Percentiles rank a stretch among this genome's conserved stretches.
phyloP scores from a whole-genome alignment of 768 basidiomycete species.

The Lentinula lateritia region DNA sequence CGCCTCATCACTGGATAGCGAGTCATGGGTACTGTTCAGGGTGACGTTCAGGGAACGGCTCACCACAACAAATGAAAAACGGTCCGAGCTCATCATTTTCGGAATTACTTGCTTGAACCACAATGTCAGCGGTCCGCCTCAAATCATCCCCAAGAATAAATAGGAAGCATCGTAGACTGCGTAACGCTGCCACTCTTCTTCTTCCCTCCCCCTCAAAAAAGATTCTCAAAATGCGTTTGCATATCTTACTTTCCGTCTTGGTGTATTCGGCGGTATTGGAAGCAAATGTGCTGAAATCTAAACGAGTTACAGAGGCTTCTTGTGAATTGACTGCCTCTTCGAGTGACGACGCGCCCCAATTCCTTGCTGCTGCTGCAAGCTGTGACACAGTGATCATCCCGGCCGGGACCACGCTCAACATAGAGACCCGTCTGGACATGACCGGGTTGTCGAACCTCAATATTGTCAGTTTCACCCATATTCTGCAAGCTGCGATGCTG shows the following conservation, averaged over 20 bases:
- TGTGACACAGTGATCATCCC: slow-evolving; percentile 41
- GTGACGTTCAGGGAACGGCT: not conserved
- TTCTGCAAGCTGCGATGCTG: not conserved
- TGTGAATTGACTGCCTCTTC: slow-evolving; percentile 42
- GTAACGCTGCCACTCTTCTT: not conserved
- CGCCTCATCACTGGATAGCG: not conserved
- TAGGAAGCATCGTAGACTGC: not conserved
- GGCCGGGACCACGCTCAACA: slow-evolving; percentile 40
- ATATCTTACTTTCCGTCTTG: not conserved
- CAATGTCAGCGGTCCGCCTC: not conserved
- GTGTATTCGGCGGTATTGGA: not conserved
- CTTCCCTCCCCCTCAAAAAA: not conserved
- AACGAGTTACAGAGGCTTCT: not conserved
- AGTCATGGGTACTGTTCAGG: not conserved
- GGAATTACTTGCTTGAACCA: not conserved
- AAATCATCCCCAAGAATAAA: not conserved
- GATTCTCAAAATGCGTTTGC: not conserved
- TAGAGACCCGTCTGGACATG: slow-evolving; percentile 47
- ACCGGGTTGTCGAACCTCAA: slow-evolving; percentile 44
- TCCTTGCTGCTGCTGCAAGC: slow-evolving; percentile 35
- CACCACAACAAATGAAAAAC: not conserved
- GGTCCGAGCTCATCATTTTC: not conserved
- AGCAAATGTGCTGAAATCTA: not conserved
- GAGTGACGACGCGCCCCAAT: slow-evolving; percentile 45
- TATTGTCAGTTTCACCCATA: slow-evolving; percentile 29